Conservation (phyloP, 441 rosid genomes). For the Syzygium syzygioides region DNA sequence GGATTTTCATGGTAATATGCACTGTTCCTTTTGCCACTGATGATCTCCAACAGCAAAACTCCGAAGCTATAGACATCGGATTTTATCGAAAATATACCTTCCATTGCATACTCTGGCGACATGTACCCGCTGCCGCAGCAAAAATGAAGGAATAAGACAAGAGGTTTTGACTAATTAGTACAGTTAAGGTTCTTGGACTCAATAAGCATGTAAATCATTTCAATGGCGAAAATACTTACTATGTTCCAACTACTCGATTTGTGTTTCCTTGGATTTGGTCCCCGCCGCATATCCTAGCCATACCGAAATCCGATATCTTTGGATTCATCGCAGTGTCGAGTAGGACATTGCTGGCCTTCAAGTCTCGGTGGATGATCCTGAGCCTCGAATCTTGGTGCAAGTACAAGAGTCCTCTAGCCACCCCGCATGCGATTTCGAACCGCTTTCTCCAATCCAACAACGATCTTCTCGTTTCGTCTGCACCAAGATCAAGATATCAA, state of each 20-base stretch:
- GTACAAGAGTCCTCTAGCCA: constrained; percentile 38
- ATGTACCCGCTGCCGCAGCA: constrained; percentile 16
- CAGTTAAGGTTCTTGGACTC: not conserved
- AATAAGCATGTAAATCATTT: not conserved
- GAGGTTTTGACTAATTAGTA: not conserved
- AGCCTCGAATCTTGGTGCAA: constrained; percentile 49
- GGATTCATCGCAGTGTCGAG: constrained; percentile 36
- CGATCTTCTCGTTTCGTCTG: not conserved
- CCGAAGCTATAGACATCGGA: constrained; percentile 44
- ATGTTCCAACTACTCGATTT: constrained; percentile 38
- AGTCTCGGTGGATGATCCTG: constrained; percentile 47
- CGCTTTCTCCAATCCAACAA: not conserved
- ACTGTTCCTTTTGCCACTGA: constrained; percentile 15
- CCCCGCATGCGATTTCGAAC: constrained; percentile 5
- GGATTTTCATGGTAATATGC: not conserved
- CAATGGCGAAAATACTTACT: constrained; percentile 19
- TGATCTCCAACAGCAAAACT: constrained; percentile 19
- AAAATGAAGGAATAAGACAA: not conserved
- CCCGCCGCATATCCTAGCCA: constrained; percentile 37
- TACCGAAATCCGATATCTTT: constrained; percentile 48
- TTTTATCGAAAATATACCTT: constrained; percentile 37
- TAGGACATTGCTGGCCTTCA: constrained; percentile 42
- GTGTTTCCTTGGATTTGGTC: constrained; percentile 35
- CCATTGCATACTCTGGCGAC: constrained; percentile 23
- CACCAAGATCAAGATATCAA: not conserved